A percentile compares a stretch with the other conserved stretches of the same genome.
Evolutionary conservation across 768 basidiomycete species (phyloP).

Genomic region (Serendipita sp.): DNA sequence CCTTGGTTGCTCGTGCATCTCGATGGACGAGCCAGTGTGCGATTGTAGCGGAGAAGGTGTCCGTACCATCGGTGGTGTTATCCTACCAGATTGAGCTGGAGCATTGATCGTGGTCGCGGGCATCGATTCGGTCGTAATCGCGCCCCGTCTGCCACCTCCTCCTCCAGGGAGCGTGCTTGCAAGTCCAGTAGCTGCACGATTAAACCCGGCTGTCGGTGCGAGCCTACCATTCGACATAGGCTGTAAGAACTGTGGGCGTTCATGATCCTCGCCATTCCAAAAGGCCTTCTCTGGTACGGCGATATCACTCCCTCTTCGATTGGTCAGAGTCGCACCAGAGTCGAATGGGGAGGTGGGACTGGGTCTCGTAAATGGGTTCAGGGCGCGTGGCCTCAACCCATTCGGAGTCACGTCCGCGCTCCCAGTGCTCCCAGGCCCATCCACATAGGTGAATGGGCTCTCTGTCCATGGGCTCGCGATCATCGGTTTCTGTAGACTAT

Average conservation of each 20-base stretch:
- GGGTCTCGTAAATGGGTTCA: neutral
- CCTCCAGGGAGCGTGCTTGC: neutral
- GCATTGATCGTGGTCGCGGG: neutral
- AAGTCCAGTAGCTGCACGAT: neutral
- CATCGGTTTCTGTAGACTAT: neutral
- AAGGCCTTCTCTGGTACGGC: neutral
- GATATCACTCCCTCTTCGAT: neutral
- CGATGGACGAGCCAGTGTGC: neutral
- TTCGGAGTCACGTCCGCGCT: neutral
- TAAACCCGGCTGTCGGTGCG: neutral
- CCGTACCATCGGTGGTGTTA: neutral
- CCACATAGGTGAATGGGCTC: slow-evolving; percentile 1
- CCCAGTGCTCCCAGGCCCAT: neutral
- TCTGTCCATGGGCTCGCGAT: neutral
- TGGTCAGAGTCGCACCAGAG: neutral
- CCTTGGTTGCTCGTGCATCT: neutral
- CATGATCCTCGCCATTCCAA: neutral
- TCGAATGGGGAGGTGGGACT: neutral
- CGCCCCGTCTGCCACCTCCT: neutral
- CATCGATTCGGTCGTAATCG: neutral
- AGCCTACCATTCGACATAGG: neutral
- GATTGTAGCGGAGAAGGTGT: neutral
- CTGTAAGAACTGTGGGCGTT: neutral
- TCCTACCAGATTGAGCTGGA: neutral
- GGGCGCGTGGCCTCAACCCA: neutral